Base-by-base conservation (phyloP, 345 rosid genomes). In the Eutrema japonicum region DNA sequence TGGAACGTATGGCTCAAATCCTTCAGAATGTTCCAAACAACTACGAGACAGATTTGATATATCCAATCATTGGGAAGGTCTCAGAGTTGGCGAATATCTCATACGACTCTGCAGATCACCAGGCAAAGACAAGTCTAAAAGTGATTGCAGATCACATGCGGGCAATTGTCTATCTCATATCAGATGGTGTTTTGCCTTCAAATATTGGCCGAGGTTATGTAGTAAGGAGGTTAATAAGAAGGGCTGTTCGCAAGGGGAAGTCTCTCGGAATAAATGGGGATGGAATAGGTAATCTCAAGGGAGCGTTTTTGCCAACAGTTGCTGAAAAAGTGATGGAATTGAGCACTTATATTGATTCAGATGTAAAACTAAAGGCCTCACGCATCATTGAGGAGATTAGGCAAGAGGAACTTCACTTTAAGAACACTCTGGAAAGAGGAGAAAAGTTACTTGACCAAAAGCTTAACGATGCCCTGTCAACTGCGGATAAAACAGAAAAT, bases 201-300 rank as follows among this genome's bases (percentile, higher is more conserved):
- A 94, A 94, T 79, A 85, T 94, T 69, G 95, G 98, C 62, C 81
- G 98, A 85, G 98, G 98, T 68, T 94, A 94, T 66, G 89, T 91
- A 29, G 97, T 91, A 55, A 87, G 97, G 70, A 88, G 96, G 72
- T 90, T 91, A 58, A 89, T 94, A 45, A 87, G 98, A 84, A 87
- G 98, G 74, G 93, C 85, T 57, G 97, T 91, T 77, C 91, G 98
- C 56, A 84, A 83, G 26, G 96, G 97, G 7, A 88, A 91, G 84
- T 84, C 87, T 74, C 86, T 94, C 6, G 97, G 93, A 47, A 83
- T 94, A 65, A 79, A 81, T 66, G 97, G 88, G 30, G 90, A 87
- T 73, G 74, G 82, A 22, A 69, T 73, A 49, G 87, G 82, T 72
- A 78, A 82, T 68, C 81, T 62, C 49, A 90, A 85, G 75, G 98